Base-by-base conservation (phyloP, 495 filamentous ascomycete genomes). In the Xylaria venustula region DNA sequence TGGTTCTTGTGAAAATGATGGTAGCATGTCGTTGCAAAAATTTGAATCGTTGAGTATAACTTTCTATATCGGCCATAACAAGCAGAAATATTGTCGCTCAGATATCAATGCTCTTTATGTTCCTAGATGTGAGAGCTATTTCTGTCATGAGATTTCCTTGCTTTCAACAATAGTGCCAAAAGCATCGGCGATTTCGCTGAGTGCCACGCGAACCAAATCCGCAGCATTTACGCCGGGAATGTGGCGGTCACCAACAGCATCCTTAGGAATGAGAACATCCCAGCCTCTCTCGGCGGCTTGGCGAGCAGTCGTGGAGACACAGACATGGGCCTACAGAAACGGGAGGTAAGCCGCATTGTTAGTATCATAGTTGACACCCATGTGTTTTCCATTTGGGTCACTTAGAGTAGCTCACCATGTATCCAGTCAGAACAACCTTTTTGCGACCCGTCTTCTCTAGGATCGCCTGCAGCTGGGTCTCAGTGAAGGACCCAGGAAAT, bases 211-310 rank as follows among this genome's bases (percentile, higher is more conserved):
- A 0, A 77, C 73, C 44, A 83, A 23, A 8, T 69, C 64, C 48
- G 68, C 69, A 0, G 77, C 80, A 12, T 69, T 65, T 6, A 70
- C 76, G 20, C 67, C 67, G 34, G 84, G 83, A 41, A 87, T 85
- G 68, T 84, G 71, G 6, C 86, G 47, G 64, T 88, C 85, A 0
- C 85, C 85, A 49, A 88, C 76, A 0, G 75, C 84, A 71, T 85
- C 84, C 60, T 75, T 68, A 2, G 77, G 77, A 54, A 88, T 63
- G 1, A 84, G 37, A 22, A 87, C 79, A 64, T 88, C 85, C 71
- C 85, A 86, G 3, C 85, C 85, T 14, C 74, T 73, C 65, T 87
- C 79, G 30, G 57, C 65, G 2, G 71, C 86, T 32, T 84, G 78
- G 46, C 85, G 65, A 1, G 84, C 78, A 1, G 86, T 88, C 1